phyloP scores from a whole-genome alignment of 179 eudicot genomes.

The Silene coronaria region DNA sequence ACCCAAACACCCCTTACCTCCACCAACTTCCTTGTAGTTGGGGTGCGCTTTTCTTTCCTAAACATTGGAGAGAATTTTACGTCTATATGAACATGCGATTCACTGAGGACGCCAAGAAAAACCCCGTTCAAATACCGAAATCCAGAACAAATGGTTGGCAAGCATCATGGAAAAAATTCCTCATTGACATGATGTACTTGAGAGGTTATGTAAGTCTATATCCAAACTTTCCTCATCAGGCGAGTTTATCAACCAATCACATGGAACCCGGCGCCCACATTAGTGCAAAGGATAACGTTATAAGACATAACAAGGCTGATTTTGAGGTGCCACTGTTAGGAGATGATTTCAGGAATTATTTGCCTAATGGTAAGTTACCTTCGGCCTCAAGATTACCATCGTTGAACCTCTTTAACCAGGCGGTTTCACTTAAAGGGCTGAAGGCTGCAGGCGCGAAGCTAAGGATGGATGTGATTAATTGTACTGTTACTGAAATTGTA shows the following conservation, averaged over 20 bases:
- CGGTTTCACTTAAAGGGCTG: conserved; percentile 71
- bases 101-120: conserved; percentile 79
- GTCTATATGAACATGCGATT: conserved; percentile 98
- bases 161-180: conserved; percentile 95
- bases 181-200: conserved; percentile 92
- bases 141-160: conserved; percentile 97
- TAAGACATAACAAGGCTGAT: conserved; percentile 68
- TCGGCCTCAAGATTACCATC: conserved; percentile 71
- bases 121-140: conserved; percentile 88
- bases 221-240: conserved; percentile 80
- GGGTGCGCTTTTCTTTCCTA: conserved; percentile 95
- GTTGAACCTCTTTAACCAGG: conserved; percentile 72
- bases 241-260: conserved; percentile 90
- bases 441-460: conserved; percentile 87
- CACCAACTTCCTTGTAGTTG: conserved; percentile 94
- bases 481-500: conserved; percentile 47
- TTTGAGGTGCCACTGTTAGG: conserved; percentile 83
- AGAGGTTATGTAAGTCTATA: conserved; percentile 81
- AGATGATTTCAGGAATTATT: conserved; percentile 52
- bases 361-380: conserved; percentile 80
- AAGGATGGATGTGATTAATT: conserved; percentile 69
- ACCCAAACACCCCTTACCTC: conserved; percentile 94
- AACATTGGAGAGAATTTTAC: conserved; percentile 91
- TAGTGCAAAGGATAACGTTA: conserved; percentile 70
- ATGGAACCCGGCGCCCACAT: conserved; percentile 98